Evolutionary conservation across 257 asterid genomes (phyloP).

Genomic region (Linaria vulgaris): DNA sequence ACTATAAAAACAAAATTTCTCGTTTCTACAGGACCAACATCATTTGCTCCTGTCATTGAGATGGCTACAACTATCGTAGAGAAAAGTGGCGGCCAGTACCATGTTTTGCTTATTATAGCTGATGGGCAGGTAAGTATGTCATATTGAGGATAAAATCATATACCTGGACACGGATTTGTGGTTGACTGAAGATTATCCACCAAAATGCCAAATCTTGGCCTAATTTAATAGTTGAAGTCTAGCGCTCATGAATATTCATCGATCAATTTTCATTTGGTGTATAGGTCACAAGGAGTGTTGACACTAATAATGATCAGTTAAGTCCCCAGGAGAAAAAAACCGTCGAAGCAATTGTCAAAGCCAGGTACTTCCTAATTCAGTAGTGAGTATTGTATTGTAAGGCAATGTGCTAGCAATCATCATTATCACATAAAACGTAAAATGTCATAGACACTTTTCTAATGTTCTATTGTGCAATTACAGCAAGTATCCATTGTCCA

Average conservation of each 20-base stretch:
- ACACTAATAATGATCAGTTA: slow-evolving; percentile 69
- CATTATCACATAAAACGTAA: background rate
- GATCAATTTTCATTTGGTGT: slow-evolving; percentile 15
- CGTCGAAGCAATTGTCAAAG: slow-evolving; percentile 92
- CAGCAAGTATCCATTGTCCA: slow-evolving; percentile 55
- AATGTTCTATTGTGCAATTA: slow-evolving; percentile 10
- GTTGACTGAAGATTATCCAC: background rate
- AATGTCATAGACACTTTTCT: background rate
- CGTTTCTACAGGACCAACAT: slow-evolving; percentile 73
- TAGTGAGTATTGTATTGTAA: background rate
- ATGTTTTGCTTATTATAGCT: slow-evolving; percentile 79
- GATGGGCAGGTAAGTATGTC: slow-evolving; percentile 73
- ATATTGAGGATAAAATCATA: background rate
- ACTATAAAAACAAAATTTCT: slow-evolving; percentile 7
- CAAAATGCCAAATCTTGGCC: background rate
- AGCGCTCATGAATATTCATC: slow-evolving; percentile 12
- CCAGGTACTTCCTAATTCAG: slow-evolving; percentile 53
- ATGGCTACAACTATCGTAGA: slow-evolving; percentile 90
- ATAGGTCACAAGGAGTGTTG: slow-evolving; percentile 92
- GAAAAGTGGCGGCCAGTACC: slow-evolving; percentile 91
- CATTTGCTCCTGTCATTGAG: slow-evolving; percentile 84
- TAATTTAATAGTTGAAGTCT: background rate
- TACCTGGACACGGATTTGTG: background rate
- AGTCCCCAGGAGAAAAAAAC: slow-evolving; percentile 92
- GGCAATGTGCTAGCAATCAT: too few relatives aligned